These are phyloP conservation scores for Leucocoprinus sp. DNA, from an alignment of 768 basidiomycete genomes.

Conservation along the genomic window DNA sequence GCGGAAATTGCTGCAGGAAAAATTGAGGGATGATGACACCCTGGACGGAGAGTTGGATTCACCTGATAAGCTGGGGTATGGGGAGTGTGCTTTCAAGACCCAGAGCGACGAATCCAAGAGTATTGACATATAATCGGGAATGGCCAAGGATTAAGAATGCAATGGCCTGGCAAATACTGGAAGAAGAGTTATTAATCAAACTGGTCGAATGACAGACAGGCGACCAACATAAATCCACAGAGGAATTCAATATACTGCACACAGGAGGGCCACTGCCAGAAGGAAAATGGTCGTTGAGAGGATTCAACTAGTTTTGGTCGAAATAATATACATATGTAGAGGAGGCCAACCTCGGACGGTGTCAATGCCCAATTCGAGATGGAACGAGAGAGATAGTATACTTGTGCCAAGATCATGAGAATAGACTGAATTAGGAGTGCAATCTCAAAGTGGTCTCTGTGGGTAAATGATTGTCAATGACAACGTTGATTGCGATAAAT, in stretches of 20 bases:
- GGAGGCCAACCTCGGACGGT: conserved; percentile 50
- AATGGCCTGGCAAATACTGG: conserved; percentile 60
- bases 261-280: conserved; percentile 84
- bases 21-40: background rate
- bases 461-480: conserved; percentile 3
- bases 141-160: conserved; percentile 67
- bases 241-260: conserved; percentile 77
- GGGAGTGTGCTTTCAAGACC: conserved; percentile 85
- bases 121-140: conserved; percentile 46
- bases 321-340: conserved; percentile 78
- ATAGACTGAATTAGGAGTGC: conserved; percentile 75
- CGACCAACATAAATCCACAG: conserved; percentile 61
- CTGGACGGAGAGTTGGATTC: conserved; percentile 3
- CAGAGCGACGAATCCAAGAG: conserved; percentile 69
- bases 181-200: background rate
- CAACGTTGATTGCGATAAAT: background rate
- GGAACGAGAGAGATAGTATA: conserved; percentile 21
- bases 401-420: conserved; percentile 81
- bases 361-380: conserved; percentile 2
- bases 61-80: conserved; percentile 79
- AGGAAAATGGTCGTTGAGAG: conserved; percentile 60
- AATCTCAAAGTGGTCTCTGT: conserved; percentile 60
- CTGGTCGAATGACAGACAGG: background rate
- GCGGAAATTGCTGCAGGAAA: conserved; percentile 62
- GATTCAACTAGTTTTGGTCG: conserved; percentile 48